phyloP scores from a whole-genome alignment of 2,329 filamentous ascomycete genomes.

The Trichoderma koningiopsis region DNA sequence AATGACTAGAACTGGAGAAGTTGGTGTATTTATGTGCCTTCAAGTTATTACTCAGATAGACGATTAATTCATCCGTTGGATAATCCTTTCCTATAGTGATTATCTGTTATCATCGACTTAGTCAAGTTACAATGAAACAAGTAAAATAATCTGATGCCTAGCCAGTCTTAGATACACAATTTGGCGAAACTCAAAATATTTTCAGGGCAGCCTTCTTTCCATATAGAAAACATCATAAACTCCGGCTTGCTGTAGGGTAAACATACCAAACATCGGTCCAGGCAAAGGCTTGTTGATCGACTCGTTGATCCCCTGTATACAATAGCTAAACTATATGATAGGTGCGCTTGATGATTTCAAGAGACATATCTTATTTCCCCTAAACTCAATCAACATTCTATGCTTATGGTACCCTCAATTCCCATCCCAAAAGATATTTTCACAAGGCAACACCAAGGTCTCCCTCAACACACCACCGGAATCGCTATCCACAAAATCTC shows the following conservation, averaged over 20 bases:
- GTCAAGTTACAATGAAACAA: too few relatives aligned
- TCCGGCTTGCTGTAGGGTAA: neutral
- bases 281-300: neutral
- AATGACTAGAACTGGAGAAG: too few relatives aligned
- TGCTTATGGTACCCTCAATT: neutral
- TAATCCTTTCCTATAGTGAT: too few relatives aligned
- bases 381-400: neutral
- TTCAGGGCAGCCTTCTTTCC: neutral
- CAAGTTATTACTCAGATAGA: too few relatives aligned
- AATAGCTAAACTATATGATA: neutral
- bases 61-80: too few relatives aligned
- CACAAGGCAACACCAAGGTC: neutral
- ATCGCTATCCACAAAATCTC: neutral
- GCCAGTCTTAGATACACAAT: too few relatives aligned
- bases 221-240: neutral
- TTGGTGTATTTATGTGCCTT: too few relatives aligned
- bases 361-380: neutral
- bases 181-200: neutral
- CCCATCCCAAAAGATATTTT: neutral
- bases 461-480: constrained; percentile 6
- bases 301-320: neutral
- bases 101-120: too few relatives aligned
- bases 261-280: neutral
- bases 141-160: too few relatives aligned
- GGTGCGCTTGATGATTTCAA: neutral